These are phyloP conservation scores for Rhodotorula taiwanensis DNA, from an alignment of 768 basidiomycete genomes.

Conservation along the genomic window DNA sequence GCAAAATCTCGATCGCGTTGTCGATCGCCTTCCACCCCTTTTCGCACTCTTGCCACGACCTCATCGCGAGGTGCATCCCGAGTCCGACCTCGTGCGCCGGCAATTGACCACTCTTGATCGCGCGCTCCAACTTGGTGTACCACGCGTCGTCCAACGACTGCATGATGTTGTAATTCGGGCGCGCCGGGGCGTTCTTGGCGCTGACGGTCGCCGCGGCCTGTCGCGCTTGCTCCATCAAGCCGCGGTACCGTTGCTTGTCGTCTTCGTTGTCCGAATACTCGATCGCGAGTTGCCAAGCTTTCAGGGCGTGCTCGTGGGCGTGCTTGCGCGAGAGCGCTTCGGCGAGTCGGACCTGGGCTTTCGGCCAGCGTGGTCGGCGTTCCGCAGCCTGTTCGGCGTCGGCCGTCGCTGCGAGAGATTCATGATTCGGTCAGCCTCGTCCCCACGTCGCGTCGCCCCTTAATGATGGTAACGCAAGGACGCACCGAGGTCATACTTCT, in stretches of 20 bases:
- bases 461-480: background rate
- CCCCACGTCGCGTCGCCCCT: no score
- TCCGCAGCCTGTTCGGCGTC: background rate
- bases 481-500: conserved; percentile 1
- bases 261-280: background rate
- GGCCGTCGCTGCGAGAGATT: background rate
- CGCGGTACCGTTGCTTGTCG: background rate
- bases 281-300: background rate
- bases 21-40: background rate
- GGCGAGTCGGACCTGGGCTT: background rate
- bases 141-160: background rate
- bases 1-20: background rate
- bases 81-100: background rate
- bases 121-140: background rate
- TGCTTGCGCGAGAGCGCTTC: conserved; percentile 1
- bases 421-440: background rate
- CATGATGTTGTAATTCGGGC: no score
- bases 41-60: background rate
- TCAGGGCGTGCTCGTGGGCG: background rate
- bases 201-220: no score
- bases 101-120: background rate
- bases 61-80: background rate
- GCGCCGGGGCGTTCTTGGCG: background rate
- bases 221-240: background rate
- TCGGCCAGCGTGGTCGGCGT: background rate